A percentile compares a stretch with the other conserved stretches of the same genome.
These are phyloP conservation scores for Aspergillus bridgeri DNA, from an alignment of 495 filamentous ascomycete species.

Conservation along the genomic window DNA sequence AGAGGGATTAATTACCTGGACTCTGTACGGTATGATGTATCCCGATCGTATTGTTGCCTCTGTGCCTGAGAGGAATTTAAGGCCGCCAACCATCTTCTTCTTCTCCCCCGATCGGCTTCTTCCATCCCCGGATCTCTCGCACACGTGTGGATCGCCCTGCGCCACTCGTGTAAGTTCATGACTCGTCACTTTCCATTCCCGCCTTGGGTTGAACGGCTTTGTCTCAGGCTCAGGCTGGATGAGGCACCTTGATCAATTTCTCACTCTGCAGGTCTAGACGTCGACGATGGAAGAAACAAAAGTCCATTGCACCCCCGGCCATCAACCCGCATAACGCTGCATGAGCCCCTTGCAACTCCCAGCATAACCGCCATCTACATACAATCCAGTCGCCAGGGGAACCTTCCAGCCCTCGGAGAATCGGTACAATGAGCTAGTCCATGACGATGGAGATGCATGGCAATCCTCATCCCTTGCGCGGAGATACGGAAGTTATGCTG, in stretches of 20 bases:
- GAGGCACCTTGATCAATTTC: no score
- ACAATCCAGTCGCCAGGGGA: not conserved
- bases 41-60: no score
- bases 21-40: not conserved
- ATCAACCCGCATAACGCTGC: not conserved
- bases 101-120: not conserved
- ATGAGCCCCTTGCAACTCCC: not conserved
- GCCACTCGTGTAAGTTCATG: not conserved
- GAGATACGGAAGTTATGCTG: not conserved
- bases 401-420: not conserved
- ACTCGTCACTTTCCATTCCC: not conserved
- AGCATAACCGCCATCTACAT: not conserved
- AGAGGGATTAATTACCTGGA: not conserved
- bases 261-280: no score
- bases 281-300: not conserved
- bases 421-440: not conserved
- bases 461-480: not conserved
- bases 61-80: not conserved
- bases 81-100: not conserved
- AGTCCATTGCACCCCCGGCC: not conserved
- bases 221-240: not conserved
- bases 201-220: not conserved
- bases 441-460: not conserved
- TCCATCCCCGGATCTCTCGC: not conserved
- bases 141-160: not conserved